Percentiles rank a stretch among this genome's conserved stretches.
Evolutionary conservation across 352 stramenopile species (phyloP).

Genomic region (Phytophthora pseudosyringae): DNA sequence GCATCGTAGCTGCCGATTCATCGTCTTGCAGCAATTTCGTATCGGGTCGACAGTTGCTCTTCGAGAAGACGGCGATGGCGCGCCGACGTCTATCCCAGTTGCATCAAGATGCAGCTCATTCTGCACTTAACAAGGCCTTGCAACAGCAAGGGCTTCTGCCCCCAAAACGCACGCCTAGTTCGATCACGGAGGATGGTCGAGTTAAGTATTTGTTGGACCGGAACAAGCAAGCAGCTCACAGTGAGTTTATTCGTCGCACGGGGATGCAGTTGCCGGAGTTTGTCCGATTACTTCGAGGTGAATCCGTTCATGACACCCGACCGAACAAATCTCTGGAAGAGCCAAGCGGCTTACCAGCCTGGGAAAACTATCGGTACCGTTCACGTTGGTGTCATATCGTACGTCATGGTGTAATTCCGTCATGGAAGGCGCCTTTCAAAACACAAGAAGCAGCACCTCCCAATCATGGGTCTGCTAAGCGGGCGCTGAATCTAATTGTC

Average conservation of each 20-base stretch:
- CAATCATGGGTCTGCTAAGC: slow-evolving; percentile 15
- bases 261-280: background rate
- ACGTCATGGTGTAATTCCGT: background rate
- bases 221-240: background rate
- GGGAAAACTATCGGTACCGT: background rate
- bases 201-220: background rate
- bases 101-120: no score
- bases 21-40: no score
- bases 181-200: background rate
- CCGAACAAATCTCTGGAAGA: background rate
- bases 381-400: background rate
- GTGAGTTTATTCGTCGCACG: background rate
- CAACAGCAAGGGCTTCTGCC: background rate
- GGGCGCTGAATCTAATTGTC: slow-evolving; percentile 14
- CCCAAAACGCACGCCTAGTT: background rate
- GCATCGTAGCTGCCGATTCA: no score
- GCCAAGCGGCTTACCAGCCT: background rate
- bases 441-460: background rate
- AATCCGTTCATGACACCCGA: background rate
- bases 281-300: background rate
- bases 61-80: no score
- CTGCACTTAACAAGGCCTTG: no score
- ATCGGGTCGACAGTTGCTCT: no score
- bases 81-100: no score
- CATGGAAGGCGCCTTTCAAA: background rate